These are phyloP conservation scores for Pythium pectinolyticum DNA, from an alignment of 352 stramenopile genomes.

Conservation along the genomic window DNA sequence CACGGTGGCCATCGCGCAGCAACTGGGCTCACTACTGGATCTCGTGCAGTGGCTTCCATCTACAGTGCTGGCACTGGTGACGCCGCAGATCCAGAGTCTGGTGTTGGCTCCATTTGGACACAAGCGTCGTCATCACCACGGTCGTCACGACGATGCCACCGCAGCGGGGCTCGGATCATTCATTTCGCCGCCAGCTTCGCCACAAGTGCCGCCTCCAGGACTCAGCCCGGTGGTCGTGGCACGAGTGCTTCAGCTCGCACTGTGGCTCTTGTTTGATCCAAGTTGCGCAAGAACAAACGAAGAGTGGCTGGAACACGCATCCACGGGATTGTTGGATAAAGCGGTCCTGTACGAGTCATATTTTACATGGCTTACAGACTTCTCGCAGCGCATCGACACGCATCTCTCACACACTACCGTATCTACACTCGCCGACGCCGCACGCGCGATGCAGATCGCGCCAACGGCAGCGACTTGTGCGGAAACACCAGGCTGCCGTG, in stretches of 20 bases:
- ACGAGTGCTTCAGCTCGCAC: neutral
- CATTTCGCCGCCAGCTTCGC: neutral
- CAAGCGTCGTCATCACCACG: too few relatives aligned
- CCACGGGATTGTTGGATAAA: constrained; percentile 11
- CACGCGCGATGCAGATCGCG: neutral
- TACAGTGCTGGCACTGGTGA: neutral
- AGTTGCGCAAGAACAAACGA: constrained; percentile 1
- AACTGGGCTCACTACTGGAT: constrained; percentile 1
- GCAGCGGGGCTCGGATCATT: neutral
- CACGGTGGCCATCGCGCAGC: neutral
- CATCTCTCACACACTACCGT: constrained; percentile 1
- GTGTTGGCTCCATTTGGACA: neutral
- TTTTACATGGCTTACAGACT: constrained; percentile 10
- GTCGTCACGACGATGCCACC: neutral
- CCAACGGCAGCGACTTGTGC: neutral
- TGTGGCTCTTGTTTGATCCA: constrained; percentile 14
- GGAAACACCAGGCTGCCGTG: neutral
- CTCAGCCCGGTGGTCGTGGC: neutral
- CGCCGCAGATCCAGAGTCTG: neutral
- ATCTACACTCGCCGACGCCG: neutral
- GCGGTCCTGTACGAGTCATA: constrained; percentile 16
- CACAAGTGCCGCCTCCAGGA: neutral
- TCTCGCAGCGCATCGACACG: neutral
- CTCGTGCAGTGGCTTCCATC: constrained; percentile 2
- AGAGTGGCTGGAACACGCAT: constrained; percentile 3